Percentiles rank a stretch among this genome's conserved stretches.
Evolutionary conservation across 805 yeast genomes (phyloP).

Genomic region (Candida rishiriensis): DNA sequence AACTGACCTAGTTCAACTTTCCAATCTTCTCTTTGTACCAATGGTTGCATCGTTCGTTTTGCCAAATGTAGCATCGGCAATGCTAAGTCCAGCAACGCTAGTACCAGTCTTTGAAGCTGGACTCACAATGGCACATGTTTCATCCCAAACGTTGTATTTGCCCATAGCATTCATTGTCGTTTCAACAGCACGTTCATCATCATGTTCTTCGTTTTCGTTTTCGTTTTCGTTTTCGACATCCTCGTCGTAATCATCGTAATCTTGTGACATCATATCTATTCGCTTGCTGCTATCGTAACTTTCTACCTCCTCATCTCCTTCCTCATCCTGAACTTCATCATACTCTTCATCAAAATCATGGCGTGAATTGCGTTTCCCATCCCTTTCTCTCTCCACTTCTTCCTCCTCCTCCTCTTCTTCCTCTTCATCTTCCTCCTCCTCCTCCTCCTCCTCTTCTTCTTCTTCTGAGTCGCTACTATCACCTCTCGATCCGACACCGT

Average conservation of each 20-base stretch:
- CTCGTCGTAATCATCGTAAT: background rate
- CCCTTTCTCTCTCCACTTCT: background rate
- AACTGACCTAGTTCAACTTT: background rate
- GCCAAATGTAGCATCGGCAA: background rate
- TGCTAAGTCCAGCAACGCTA: background rate
- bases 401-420: background rate
- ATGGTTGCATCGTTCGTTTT: background rate
- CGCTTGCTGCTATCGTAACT: too few relatives aligned
- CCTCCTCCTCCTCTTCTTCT: background rate
- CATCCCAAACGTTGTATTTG: background rate
- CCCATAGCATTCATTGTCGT: background rate
- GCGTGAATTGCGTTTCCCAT: background rate
- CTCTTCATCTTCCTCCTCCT: background rate
- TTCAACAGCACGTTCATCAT: background rate
- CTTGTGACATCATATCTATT: background rate
- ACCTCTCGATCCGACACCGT: conserved; percentile 2
- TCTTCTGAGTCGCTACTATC: background rate
- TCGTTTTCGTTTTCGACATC: background rate
- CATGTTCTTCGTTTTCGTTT: background rate
- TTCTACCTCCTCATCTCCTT: background rate
- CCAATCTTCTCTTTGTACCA: conserved; percentile 3
- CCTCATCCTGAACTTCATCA: background rate
- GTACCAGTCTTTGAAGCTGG: background rate
- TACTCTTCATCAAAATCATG: too few relatives aligned
- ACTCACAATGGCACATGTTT: too few relatives aligned